These are phyloP conservation scores for Gastrolobium bilobum DNA, from an alignment of 306 rosid genomes.

Conservation along the genomic window DNA sequence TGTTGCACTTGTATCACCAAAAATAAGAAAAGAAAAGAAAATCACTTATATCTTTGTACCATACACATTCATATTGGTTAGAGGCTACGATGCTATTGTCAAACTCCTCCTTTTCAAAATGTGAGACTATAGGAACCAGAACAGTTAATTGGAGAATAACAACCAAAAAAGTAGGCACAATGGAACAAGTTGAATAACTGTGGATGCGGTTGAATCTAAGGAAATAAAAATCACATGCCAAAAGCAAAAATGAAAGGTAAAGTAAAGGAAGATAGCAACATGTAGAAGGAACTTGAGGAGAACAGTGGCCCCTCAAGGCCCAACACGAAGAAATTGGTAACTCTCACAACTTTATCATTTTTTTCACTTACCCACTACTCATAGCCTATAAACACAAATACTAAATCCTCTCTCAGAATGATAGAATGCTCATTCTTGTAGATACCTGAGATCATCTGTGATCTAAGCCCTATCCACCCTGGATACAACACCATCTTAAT, in stretches of 20 bases:
- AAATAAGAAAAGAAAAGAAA: constrained; percentile 18
- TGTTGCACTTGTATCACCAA: constrained; percentile 22
- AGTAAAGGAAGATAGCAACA: constrained; percentile 25
- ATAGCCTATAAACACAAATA: not conserved
- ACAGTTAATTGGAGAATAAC: constrained; percentile 22
- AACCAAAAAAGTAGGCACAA: constrained; percentile 17
- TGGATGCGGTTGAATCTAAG: constrained; percentile 28
- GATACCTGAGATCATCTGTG: constrained; percentile 26
- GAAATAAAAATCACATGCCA: constrained; percentile 29
- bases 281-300: constrained; percentile 13
- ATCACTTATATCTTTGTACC: constrained; percentile 16
- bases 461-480: constrained; percentile 9
- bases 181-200: constrained; percentile 15
- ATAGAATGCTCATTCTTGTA: not conserved
- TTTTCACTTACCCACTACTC: not conserved
- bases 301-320: constrained; percentile 10
- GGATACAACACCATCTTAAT: constrained; percentile 15
- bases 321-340: not conserved
- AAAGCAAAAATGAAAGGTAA: constrained; percentile 29
- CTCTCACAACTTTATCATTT: not conserved
- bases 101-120: not conserved
- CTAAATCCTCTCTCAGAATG: not conserved
- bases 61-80: constrained; percentile 6
- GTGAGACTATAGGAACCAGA: constrained; percentile 15
- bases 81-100: not conserved